Base-by-base conservation (phyloP, 148 eudicot genomes). In the Arbutus unedo region DNA sequence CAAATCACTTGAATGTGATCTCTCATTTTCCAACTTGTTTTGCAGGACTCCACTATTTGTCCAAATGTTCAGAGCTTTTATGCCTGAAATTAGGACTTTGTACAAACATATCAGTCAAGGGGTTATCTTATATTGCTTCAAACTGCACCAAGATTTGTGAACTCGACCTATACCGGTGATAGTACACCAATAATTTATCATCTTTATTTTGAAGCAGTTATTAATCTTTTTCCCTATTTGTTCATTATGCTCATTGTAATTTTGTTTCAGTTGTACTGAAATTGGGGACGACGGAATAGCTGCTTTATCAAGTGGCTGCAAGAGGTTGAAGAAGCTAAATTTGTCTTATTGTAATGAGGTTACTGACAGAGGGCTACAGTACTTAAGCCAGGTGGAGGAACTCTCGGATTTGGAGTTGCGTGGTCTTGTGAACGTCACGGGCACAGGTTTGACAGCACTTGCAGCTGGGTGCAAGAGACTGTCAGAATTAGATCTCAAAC, bases 161-260 rank as follows among this genome's bases (percentile, higher is more conserved):
- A 86, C 91, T 94, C 50, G 98, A 94, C 84, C 85, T 94, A 44
- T 94, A 94, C 89, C 89, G 96, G 98, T 94, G 90, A 71, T 21
- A 82, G 51, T 14, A 23, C 14, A 44, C 81, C 6, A 19, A 48
- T 6, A 78, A 56, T 13, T 68, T 14, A 56, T 71, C 49, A 41
- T 79, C 64, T 54, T 31, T 51, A 43, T 38, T 21, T 60, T 67
- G 31, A 55, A 21, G n/a, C 19, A 50, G 18, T 64, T 79, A 5
- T 25, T 13, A 11, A 23, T 14, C 75, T 70, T n/a, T 23, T 51
- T 70, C 23, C 70, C 60, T 15, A 60, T 18, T 49, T 38, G 3
- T 54, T 7, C 19, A 50, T 51, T 41, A 9, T 47, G 21, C 49
- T 73, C 68, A n/a, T 77, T 59, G 53, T n/a, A 19, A 25, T 43